Percentiles rank a stretch among this genome's conserved stretches.
Conservation (phyloP, 371 early-diverging fungal genomes). For the Cokeromyces recurvatus region DNA sequence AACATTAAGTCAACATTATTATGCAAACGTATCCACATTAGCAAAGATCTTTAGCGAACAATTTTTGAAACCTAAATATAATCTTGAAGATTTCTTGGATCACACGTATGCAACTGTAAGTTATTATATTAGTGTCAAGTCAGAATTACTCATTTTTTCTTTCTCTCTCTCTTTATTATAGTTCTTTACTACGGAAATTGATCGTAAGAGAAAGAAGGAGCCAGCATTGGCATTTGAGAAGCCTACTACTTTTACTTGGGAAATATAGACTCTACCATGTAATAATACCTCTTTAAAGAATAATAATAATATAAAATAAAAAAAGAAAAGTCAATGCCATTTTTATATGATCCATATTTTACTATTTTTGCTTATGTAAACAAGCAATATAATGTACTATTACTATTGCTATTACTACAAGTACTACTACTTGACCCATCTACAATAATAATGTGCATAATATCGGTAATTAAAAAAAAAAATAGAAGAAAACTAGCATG, state of each 20-base stretch:
- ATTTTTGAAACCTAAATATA: constrained; percentile 78
- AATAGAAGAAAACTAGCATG: no score
- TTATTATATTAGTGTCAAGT: background rate
- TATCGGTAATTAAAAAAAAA: no score
- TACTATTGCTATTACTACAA: no score
- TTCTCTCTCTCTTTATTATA: constrained; percentile 11
- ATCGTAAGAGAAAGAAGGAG: constrained; percentile 61
- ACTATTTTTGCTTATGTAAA: no score
- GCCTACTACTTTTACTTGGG: constrained; percentile 40
- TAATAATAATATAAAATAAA: no score
- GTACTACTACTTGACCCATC: no score
- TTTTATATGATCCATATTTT: no score
- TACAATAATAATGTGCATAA: no score
- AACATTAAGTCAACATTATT: constrained; percentile 79
- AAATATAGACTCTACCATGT: no score
- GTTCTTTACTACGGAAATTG: constrained; percentile 67
- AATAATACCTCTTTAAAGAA: no score
- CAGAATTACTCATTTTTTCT: background rate
- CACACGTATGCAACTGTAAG: constrained; percentile 80
- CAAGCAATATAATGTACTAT: no score
- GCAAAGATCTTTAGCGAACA: constrained; percentile 83
- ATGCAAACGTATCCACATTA: constrained; percentile 78
- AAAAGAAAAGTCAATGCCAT: no score
- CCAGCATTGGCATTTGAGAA: constrained; percentile 66
- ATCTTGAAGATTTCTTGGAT: constrained; percentile 92